Evolutionary conservation across 441 rosid genomes (phyloP), one percentile per base, ranked within the genome.

Genomic region (Macaranga tanarius): DNA sequence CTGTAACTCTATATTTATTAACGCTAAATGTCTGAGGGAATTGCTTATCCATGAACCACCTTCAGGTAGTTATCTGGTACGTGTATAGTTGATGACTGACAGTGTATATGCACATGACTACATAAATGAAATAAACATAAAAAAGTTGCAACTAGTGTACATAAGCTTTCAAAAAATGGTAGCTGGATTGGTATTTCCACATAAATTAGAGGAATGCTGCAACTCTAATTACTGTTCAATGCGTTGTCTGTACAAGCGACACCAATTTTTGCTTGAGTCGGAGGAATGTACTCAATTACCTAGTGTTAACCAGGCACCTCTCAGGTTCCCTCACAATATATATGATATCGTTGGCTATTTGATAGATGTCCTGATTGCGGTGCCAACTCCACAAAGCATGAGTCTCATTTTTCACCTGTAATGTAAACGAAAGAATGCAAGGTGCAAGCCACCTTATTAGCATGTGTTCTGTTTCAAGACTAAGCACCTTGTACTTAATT

Each of bases 321-420:
- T 80, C 85, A 62, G 96, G 92, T 76, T 89, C 86, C 75, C 93
- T 84, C 50, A 89, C 97, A 31, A 90, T 82, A 84, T 88, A 89
- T 60, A 94, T 71, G 58, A 81, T 68, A 73, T 94, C 97, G 10
- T 79, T 82, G 10, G 87, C 86, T 9, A 51, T 66, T 56, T 67
- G 57, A 25, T 82, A 86, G 52, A 25, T 10, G 77, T 90, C 84
- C 78, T 87, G 90, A 74, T 90, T 89, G 38, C 95, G 87, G 54
- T 86, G 86, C 97, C 97, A 94, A 63, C 84, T 82, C 99, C 97
- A 94, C 73, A 90, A 65, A 58, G 97, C 97, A 86, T 88, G 91
- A 34, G 95, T 89, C 80, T 86, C 90, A 63, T 94, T 92, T 79
- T 85, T 87, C 84, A 92, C 97, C 97, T 94, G 79, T 60, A 79